Percentiles rank a stretch among this genome's conserved stretches.
These are phyloP conservation scores for Verbena officinalis DNA, from an alignment of 257 asterid species.

Conservation along the genomic window DNA sequence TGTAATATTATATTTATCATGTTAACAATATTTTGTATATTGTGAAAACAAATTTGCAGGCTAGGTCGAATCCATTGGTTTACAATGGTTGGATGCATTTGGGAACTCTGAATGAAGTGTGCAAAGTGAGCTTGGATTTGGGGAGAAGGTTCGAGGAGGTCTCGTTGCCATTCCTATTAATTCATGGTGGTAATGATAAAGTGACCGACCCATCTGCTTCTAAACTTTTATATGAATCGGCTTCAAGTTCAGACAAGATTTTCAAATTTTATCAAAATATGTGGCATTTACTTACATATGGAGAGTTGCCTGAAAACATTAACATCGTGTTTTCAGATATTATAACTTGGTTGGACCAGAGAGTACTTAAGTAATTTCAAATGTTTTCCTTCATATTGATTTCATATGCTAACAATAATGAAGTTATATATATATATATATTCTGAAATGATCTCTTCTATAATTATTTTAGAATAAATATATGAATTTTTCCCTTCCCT, in stretches of 20 bases:
- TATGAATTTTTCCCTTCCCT: no score
- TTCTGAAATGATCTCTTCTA: no score
- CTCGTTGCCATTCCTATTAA: slow-evolving; percentile 51
- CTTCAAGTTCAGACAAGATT: slow-evolving; percentile 53
- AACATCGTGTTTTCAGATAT: slow-evolving; percentile 48
- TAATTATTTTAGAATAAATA: no score
- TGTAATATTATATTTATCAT: no score
- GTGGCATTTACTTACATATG: slow-evolving; percentile 69
- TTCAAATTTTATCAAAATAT: slow-evolving; percentile 56
- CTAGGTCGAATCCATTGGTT: slow-evolving; percentile 58
- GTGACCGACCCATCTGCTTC: slow-evolving; percentile 52
- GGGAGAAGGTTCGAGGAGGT: slow-evolving; percentile 54
- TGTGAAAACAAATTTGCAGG: slow-evolving; percentile 33
- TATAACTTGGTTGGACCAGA: slow-evolving; percentile 47
- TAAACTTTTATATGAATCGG: slow-evolving; percentile 45
- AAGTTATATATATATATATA: no score
- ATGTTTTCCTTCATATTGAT: neutral
- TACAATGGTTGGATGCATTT: slow-evolving; percentile 58
- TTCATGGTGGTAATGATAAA: slow-evolving; percentile 60
- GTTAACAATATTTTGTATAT: no score
- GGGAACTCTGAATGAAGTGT: slow-evolving; percentile 40
- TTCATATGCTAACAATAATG: no score
- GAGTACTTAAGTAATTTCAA: slow-evolving; percentile 33
- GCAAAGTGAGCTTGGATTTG: slow-evolving; percentile 47
- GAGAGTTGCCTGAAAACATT: slow-evolving; percentile 56